Evolutionary conservation across 2,329 filamentous ascomycete species (phyloP).

Genomic region (Ophiocordyceps sinensis): DNA sequence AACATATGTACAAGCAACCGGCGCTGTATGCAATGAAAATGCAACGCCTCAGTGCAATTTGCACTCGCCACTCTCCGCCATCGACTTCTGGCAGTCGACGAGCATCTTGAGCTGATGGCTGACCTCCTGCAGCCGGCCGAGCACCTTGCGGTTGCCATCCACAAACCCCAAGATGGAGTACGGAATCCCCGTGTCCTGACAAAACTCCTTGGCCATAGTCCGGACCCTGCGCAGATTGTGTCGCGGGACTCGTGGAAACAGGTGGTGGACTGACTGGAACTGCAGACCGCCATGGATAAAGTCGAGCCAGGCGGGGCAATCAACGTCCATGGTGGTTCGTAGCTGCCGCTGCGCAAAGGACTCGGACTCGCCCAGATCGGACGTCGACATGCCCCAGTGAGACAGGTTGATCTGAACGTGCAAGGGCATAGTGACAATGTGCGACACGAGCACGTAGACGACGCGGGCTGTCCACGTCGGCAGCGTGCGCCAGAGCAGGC

Average conservation of each 20-base stretch:
- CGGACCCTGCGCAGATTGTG: conserved; percentile 70
- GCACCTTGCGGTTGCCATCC: conserved; percentile 71
- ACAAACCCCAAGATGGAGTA: conserved; percentile 80
- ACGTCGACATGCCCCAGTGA: conserved; percentile 87
- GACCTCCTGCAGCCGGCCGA: conserved; percentile 63
- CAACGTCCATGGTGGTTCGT: conserved; percentile 85
- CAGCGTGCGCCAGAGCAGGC: conserved; percentile 43
- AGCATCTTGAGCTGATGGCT: conserved; percentile 65
- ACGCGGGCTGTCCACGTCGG: conserved; percentile 31
- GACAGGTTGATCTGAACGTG: conserved; percentile 85
- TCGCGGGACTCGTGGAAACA: conserved; percentile 70
- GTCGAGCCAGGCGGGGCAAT: conserved; percentile 77
- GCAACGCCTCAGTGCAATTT: neutral
- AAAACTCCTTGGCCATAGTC: conserved; percentile 66
- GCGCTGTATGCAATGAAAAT: neutral
- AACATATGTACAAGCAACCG: too few relatives aligned
- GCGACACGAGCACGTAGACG: conserved; percentile 63
- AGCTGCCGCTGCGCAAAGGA: conserved; percentile 86
- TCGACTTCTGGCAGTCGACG: conserved; percentile 48
- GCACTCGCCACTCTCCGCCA: conserved; percentile 1
- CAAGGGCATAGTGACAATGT: conserved; percentile 65
- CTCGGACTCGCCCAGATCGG: conserved; percentile 68
- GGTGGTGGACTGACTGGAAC: conserved; percentile 79
- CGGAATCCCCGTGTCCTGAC: conserved; percentile 65
- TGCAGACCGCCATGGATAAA: conserved; percentile 82